These are phyloP conservation scores for Pholiota microspora DNA, from an alignment of 768 basidiomycete species.

Conservation along the genomic window DNA sequence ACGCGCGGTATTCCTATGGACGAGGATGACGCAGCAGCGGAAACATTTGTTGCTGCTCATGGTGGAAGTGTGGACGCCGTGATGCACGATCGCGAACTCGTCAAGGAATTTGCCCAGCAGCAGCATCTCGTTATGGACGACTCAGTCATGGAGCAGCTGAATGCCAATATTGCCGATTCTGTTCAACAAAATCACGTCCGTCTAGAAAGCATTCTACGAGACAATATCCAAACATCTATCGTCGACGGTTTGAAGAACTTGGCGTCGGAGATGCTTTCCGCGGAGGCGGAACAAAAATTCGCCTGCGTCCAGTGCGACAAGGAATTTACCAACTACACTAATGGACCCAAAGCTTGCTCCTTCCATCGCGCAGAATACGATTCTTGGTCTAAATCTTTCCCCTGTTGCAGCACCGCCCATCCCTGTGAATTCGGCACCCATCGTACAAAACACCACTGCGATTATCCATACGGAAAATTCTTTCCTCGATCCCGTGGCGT, in stretches of 20 bases:
- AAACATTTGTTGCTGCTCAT: slow-evolving; percentile 32
- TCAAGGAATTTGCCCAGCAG: slow-evolving; percentile 35
- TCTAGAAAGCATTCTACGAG: slow-evolving; percentile 29
- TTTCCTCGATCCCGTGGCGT: slow-evolving; percentile 31
- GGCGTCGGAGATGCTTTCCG: slow-evolving; percentile 30
- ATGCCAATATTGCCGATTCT: slow-evolving; percentile 30
- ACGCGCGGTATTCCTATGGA: slow-evolving; percentile 36
- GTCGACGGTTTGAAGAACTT: slow-evolving; percentile 34
- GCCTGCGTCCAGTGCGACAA: slow-evolving; percentile 38
- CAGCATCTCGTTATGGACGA: slow-evolving; percentile 36
- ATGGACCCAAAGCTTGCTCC: slow-evolving; percentile 36
- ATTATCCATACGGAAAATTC: slow-evolving; percentile 39
- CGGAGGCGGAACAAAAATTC: slow-evolving; percentile 36
- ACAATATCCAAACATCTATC: slow-evolving; percentile 32
- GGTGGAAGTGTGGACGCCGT: slow-evolving; percentile 34
- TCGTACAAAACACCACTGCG: slow-evolving; percentile 37
- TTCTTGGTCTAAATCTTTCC: slow-evolving; percentile 31
- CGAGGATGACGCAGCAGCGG: slow-evolving; percentile 33
- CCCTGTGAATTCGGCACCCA: slow-evolving; percentile 35
- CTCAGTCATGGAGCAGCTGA: slow-evolving; percentile 38
- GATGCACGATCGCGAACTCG: slow-evolving; percentile 32
- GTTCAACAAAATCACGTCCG: slow-evolving; percentile 29
- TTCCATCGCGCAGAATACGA: slow-evolving; percentile 35
- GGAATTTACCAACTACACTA: slow-evolving; percentile 32
- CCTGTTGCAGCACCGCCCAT: slow-evolving; percentile 33